Conservation (phyloP, 192 early-diverging fungal genomes). For the Entophlyctis helioformis region DNA sequence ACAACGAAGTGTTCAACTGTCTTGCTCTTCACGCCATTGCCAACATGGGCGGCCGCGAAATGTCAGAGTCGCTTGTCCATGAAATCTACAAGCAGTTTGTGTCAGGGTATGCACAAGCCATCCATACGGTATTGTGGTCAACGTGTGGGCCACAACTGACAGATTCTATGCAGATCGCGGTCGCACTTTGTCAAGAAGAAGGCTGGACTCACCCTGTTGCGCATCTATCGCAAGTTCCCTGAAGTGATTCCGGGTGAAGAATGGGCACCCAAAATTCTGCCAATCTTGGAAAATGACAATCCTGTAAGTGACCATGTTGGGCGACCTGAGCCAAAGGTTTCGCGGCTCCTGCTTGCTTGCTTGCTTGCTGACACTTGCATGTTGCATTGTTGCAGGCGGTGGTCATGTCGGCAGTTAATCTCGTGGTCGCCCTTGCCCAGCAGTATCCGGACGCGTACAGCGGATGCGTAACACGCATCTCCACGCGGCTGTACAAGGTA, state of each 20-base stretch:
- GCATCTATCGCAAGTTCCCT: constrained; percentile 78
- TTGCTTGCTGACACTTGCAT: too few species aligned
- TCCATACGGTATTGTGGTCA: too few species aligned
- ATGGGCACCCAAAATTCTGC: constrained; percentile 75
- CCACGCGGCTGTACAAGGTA: constrained; percentile 69
- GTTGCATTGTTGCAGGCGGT: constrained; percentile 53
- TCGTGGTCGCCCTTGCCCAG: constrained; percentile 87
- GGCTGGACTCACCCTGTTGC: constrained; percentile 84
- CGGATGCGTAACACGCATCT: constrained; percentile 63
- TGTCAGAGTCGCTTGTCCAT: constrained; percentile 71
- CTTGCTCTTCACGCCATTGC: constrained; percentile 91
- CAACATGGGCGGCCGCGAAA: constrained; percentile 87
- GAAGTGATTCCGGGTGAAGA: constrained; percentile 75
- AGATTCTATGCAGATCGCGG: constrained; percentile 14
- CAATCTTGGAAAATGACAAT: constrained; percentile 79
- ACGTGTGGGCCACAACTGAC: too few species aligned
- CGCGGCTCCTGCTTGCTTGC: too few species aligned
- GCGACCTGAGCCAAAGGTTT: too few species aligned
- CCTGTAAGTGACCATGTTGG: constrained; percentile 33
- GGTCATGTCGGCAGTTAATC: constrained; percentile 63
- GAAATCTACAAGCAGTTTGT: constrained; percentile 81
- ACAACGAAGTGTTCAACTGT: constrained; percentile 76
- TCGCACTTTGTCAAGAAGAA: constrained; percentile 89
- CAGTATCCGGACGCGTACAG: constrained; percentile 71
- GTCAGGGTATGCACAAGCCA: constrained; percentile 69